These are phyloP conservation scores for Serendipita vermifera DNA, from an alignment of 768 basidiomycete species.

Conservation along the genomic window DNA sequence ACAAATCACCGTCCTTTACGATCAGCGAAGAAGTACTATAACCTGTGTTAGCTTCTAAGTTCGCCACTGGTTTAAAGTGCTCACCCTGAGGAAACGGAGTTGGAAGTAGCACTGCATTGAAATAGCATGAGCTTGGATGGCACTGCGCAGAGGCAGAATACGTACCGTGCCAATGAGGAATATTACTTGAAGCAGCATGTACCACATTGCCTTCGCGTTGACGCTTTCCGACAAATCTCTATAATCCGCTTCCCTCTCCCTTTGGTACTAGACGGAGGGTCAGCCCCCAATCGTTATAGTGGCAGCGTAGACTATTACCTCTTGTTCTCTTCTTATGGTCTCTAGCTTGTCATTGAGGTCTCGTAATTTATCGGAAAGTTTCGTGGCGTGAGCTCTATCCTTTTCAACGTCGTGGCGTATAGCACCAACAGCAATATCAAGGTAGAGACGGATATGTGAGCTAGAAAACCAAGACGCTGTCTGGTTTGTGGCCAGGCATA, in stretches of 20 bases:
- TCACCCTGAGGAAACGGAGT: not conserved
- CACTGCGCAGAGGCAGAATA: not conserved
- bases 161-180: slow-evolving; percentile 55
- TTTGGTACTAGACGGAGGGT: slow-evolving; percentile 45
- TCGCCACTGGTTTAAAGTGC: not conserved
- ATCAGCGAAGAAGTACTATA: slow-evolving; percentile 78
- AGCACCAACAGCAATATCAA: slow-evolving; percentile 85
- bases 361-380: slow-evolving; percentile 68
- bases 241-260: slow-evolving; percentile 87
- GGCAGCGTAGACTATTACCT: slow-evolving; percentile 23
- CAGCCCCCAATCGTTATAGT: not conserved
- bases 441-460: slow-evolving; percentile 85
- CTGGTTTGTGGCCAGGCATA: slow-evolving; percentile 82
- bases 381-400: slow-evolving; percentile 73
- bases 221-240: slow-evolving; percentile 78
- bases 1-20: slow-evolving; percentile 52
- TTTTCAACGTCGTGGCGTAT: slow-evolving; percentile 78
- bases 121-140: not conserved
- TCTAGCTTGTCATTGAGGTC: slow-evolving; percentile 90
- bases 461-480: slow-evolving; percentile 69
- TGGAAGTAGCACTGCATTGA: slow-evolving; percentile 2
- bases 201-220: slow-evolving; percentile 91
- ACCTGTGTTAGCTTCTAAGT: not conserved
- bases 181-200: slow-evolving; percentile 74
- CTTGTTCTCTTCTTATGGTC: slow-evolving; percentile 88